These are phyloP conservation scores for Fusarium robinianum DNA, from an alignment of 2,329 filamentous ascomycete genomes.

Conservation along the genomic window DNA sequence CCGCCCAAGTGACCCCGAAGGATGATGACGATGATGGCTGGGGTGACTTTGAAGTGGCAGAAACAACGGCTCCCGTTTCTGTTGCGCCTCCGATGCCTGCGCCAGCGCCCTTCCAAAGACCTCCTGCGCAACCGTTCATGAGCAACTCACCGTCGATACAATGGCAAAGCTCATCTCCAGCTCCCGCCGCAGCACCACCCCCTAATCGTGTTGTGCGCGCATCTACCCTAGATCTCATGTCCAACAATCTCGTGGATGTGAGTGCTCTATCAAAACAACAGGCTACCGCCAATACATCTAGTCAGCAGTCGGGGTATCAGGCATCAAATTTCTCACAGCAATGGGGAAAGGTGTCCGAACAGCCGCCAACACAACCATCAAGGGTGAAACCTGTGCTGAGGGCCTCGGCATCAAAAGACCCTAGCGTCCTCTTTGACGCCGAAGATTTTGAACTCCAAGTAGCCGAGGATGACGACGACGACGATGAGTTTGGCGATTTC, in stretches of 20 bases:
- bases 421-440: conserved; percentile 70
- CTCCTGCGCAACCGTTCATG: conserved; percentile 8
- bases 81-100: conserved; percentile 16
- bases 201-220: conserved; percentile 46
- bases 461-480: conserved; percentile 51
- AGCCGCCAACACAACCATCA: conserved; percentile 11
- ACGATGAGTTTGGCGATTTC: conserved; percentile 61
- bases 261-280: conserved; percentile 19
- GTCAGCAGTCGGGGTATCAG: conserved; percentile 3
- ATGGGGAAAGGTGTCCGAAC: conserved; percentile 8
- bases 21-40: conserved; percentile 66
- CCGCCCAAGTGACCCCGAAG: conserved; percentile 27
- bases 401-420: conserved; percentile 39
- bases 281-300: conserved; percentile 5
- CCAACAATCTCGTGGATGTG: conserved; percentile 55
- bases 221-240: conserved; percentile 58
- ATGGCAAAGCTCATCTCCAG: conserved; percentile 22
- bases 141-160: conserved; percentile 22
- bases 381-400: conserved; percentile 33
- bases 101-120: background rate
- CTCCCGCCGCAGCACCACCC: conserved; percentile 14
- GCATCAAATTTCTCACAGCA: conserved; percentile 10
- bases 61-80: conserved; percentile 35
- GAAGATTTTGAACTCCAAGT: conserved; percentile 55
- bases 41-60: conserved; percentile 69